Percentiles rank a stretch among this genome's conserved stretches.
Evolutionary conservation across 2,329 filamentous ascomycete species (phyloP).

Genomic region (Scolecobasidium constrictum): DNA sequence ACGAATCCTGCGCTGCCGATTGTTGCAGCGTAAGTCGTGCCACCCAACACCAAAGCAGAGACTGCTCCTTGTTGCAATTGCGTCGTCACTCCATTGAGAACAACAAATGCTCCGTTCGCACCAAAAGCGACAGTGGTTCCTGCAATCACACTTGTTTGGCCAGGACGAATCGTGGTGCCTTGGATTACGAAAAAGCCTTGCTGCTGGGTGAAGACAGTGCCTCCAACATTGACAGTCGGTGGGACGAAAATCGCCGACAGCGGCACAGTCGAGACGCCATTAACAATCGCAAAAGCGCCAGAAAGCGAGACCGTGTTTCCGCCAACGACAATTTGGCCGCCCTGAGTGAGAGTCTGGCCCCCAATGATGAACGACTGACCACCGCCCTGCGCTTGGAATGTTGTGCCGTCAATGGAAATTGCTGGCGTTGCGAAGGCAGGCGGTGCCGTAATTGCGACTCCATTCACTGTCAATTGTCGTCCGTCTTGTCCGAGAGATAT

Average conservation of each 20-base stretch:
- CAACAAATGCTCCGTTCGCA: conserved; percentile 3
- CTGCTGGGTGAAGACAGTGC: conserved; percentile 18
- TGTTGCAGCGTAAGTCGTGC: conserved; percentile 8
- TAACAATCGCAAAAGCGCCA: conserved; percentile 10
- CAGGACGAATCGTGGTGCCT: conserved; percentile 26
- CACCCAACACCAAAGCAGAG: conserved; percentile 3
- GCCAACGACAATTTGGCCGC: conserved; percentile 21
- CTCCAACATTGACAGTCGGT: conserved; percentile 21
- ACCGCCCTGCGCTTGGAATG: conserved; percentile 10
- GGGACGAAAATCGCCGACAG: conserved; percentile 17
- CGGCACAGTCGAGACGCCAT: conserved; percentile 21
- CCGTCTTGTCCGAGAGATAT: conserved; percentile 5
- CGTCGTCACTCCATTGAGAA: conserved; percentile 8
- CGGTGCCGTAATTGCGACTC: conserved; percentile 11
- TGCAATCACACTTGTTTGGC: conserved; percentile 20
- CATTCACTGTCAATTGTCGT: conserved; percentile 7
- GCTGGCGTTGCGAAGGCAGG: conserved; percentile 11
- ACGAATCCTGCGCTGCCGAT: conserved; percentile 3
- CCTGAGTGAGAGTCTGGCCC: conserved; percentile 27
- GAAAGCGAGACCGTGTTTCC: conserved; percentile 23
- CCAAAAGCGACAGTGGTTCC: conserved; percentile 20
- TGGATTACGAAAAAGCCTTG: conserved; percentile 25
- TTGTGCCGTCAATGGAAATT: conserved; percentile 18
- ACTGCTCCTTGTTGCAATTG: background rate
- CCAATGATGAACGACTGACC: conserved; percentile 23